A percentile compares a stretch with the other conserved stretches of the same genome.
phyloP scores from a whole-genome alignment of 1,284 basidiomycete genomes.

The Heterobasidion parviporum region DNA sequence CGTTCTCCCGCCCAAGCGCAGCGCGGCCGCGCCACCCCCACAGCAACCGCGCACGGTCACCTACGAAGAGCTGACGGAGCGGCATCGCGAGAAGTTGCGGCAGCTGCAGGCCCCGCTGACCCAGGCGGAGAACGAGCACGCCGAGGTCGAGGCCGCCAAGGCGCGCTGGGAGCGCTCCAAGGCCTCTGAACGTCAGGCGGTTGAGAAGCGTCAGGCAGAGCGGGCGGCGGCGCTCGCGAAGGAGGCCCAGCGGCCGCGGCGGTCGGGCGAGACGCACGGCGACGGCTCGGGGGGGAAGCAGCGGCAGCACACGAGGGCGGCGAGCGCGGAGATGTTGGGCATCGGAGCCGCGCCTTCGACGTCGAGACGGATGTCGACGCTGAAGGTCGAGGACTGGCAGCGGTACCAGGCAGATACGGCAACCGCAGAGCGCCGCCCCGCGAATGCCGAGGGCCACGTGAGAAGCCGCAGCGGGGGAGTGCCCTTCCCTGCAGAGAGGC shows the following conservation, averaged over 20 bases:
- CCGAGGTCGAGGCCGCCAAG: slow-evolving; percentile 58
- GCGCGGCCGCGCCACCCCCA: slow-evolving; percentile 17
- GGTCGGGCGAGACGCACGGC: slow-evolving; percentile 30
- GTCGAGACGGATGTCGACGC: slow-evolving; percentile 56
- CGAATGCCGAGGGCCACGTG: slow-evolving; percentile 9
- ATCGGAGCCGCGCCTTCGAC: slow-evolving; percentile 25
- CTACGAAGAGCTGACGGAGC: slow-evolving; percentile 72
- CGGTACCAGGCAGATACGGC: slow-evolving; percentile 53
- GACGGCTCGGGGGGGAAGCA: slow-evolving; percentile 17
- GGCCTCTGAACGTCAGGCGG: slow-evolving; percentile 58
- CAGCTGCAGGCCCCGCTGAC: slow-evolving; percentile 70
- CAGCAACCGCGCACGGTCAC: slow-evolving; percentile 47
- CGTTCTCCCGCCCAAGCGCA: slow-evolving; percentile 57
- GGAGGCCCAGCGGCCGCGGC: slow-evolving; percentile 37
- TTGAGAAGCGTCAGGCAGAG: slow-evolving; percentile 63
- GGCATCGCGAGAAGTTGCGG: slow-evolving; percentile 74
- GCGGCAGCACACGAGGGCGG: slow-evolving; percentile 35
- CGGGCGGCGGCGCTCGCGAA: slow-evolving; percentile 45
- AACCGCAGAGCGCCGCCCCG: slow-evolving; percentile 6
- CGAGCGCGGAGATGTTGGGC: slow-evolving; percentile 55
- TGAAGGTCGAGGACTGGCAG: slow-evolving; percentile 82
- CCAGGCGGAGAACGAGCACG: slow-evolving; percentile 61
- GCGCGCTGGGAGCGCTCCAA: slow-evolving; percentile 71
- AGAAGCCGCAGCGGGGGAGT: slow-evolving; percentile 26
- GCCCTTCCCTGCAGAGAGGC: slow-evolving; percentile 24